phyloP scores from a whole-genome alignment of 345 rosid species.

The Hirschfeldia incana region DNA sequence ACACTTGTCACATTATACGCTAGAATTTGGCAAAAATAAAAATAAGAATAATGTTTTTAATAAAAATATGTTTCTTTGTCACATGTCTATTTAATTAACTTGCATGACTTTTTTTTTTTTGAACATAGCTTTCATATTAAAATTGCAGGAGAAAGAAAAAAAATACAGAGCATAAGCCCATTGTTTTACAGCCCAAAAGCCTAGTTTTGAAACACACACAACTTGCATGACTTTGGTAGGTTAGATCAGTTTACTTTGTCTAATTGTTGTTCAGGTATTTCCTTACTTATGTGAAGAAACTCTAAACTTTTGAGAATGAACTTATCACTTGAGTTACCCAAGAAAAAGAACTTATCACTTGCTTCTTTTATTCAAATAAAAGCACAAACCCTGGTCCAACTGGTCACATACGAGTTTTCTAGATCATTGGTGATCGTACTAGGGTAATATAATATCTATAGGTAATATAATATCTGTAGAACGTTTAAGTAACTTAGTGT shows the following conservation, averaged over 20 bases:
- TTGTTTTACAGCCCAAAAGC: no score
- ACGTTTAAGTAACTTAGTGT: background rate
- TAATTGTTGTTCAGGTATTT: background rate
- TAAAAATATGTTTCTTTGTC: background rate
- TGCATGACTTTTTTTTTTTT: background rate
- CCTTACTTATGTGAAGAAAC: background rate
- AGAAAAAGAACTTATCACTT: background rate
- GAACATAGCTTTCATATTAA: no score
- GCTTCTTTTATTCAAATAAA: background rate
- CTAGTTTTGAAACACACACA: no score
- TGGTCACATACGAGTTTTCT: background rate
- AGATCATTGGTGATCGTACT: background rate
- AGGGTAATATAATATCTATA: background rate
- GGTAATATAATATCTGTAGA: background rate
- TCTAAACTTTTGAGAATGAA: background rate
- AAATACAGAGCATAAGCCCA: no score
- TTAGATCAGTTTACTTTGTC: background rate
- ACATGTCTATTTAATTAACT: background rate
- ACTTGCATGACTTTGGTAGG: constrained; percentile 1
- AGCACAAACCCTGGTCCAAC: background rate
- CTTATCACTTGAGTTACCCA: background rate
- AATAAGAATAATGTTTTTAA: background rate
- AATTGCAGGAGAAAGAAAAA: no score
- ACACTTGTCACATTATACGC: background rate
- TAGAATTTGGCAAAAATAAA: background rate